Conservation (phyloP, 352 stramenopile species). For the Phytophthora pseudosyringae region DNA sequence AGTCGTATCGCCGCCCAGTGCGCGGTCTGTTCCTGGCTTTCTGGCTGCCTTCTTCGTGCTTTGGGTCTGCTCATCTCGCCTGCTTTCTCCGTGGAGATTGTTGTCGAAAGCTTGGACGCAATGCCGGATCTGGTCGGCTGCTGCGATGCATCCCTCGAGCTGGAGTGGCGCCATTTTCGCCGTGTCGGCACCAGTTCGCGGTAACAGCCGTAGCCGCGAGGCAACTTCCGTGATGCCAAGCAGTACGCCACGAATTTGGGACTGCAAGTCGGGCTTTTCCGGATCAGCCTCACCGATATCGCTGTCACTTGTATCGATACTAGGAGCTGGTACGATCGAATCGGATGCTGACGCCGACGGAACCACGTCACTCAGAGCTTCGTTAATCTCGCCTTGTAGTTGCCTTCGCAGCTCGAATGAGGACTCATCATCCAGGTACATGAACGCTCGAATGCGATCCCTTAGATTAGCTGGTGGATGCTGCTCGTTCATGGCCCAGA, state of each 20-base stretch:
- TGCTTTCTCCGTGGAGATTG: conserved; percentile 9
- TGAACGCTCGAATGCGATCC: conserved; percentile 16
- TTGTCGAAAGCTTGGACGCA: conserved; percentile 31
- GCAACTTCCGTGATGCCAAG: conserved; percentile 31
- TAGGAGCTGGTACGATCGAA: neutral
- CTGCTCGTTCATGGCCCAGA: neutral
- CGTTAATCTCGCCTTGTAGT: conserved; percentile 27
- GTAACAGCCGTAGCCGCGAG: conserved; percentile 23
- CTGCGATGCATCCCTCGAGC: conserved; percentile 30
- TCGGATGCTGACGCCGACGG: neutral
- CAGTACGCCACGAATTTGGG: conserved; percentile 21
- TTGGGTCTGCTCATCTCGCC: neutral
- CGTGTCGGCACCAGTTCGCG: conserved; percentile 3
- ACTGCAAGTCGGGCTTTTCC: conserved; percentile 5
- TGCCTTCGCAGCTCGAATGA: conserved; percentile 27
- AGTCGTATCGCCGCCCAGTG: neutral
- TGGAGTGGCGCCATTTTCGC: conserved; percentile 13
- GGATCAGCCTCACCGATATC: neutral
- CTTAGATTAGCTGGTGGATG: neutral
- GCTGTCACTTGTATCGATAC: neutral
- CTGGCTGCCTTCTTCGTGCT: neutral
- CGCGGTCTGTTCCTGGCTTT: neutral
- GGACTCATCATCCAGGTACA: conserved; percentile 23
- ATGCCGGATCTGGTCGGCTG: conserved; percentile 34
- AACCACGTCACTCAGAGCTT: conserved; percentile 17